A percentile compares a stretch with the other conserved stretches of the same genome.
These are phyloP conservation scores for Oryza australiensis DNA, from an alignment of 176 grass and related monocot genomes.

Conservation along the genomic window DNA sequence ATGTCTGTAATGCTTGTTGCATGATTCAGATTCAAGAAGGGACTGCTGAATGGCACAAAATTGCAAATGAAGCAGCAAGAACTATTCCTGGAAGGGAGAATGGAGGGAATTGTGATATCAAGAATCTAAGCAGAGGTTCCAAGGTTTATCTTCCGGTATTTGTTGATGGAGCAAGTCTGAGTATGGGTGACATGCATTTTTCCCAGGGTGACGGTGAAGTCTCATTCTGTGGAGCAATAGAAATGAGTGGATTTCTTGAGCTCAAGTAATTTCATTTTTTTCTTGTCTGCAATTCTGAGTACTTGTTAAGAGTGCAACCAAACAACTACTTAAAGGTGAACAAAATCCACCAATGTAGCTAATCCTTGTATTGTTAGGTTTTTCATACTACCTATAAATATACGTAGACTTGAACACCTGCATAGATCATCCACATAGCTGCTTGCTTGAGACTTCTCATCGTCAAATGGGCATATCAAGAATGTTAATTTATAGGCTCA, in stretches of 20 bases:
- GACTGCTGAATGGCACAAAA: conserved; percentile 62
- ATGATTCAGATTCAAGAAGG: conserved; percentile 68
- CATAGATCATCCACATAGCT: not conserved
- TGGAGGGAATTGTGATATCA: conserved; percentile 93
- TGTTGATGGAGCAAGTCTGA: conserved; percentile 89
- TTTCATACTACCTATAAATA: conserved; percentile 6
- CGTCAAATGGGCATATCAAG: not conserved
- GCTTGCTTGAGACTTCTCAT: not conserved
- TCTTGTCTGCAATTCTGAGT: conserved; percentile 23
- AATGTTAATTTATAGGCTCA: conserved; percentile 1
- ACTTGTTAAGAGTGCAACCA: not conserved
- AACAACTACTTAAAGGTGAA: not conserved
- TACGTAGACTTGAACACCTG: not conserved
- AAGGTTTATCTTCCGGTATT: conserved; percentile 97
- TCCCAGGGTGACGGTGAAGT: conserved; percentile 92
- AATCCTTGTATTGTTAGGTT: not conserved
- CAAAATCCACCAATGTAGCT: not conserved
- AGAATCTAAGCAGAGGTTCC: conserved; percentile 90
- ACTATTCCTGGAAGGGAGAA: conserved; percentile 93
- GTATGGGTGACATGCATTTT: conserved; percentile 92
- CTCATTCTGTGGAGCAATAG: conserved; percentile 94
- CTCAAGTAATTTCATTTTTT: conserved; percentile 70
- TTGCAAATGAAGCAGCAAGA: conserved; percentile 84
- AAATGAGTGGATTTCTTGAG: conserved; percentile 99
- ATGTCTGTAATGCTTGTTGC: conserved; percentile 16